Evolutionary conservation across 108 stramenopile genomes (phyloP), one percentile per base, ranked within the genome.

Genomic region (Cyclotella kingstonii): DNA sequence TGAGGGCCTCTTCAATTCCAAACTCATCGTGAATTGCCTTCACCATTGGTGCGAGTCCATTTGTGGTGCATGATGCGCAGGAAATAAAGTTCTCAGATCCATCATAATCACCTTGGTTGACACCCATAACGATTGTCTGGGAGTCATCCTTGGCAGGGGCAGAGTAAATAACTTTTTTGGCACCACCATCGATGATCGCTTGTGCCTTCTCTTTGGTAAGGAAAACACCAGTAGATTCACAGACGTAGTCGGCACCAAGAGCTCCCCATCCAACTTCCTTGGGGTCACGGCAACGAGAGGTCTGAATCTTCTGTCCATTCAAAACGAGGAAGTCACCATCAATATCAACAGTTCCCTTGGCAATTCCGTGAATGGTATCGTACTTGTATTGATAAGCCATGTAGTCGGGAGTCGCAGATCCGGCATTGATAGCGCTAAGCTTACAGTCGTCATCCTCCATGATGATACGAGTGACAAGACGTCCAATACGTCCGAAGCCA

Each of bases 381-480:
- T 98, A 98, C 95, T 97, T 97, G 95, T 96, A 95, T 78, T 98
- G 96, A 96, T 99, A 99, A 64, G 96, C 96, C 96, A 97, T 97
- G 98, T 98, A 97, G 52, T 97, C 95, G 54, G 95, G 81, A 66
- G 93, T 93, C 78, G 96, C 96, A 54, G 89, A 91, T 76, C 97
- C 97, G 50, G 96, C 95, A 88, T 98, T 98, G 87, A 98, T 96
- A 51, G 79, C 90, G 68, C 84, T 89, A 31, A 97, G 80, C 45
- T 93, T 77, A 76, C 80, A 74, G 55, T 83, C 90, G 12, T 89
- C 84, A 64, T 96, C 91, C 55, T 95, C 94, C 83, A 95, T 87
- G 81, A 97, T 95, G 80, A 94, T 93, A 70, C 95, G 96, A 70
- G 97, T 97, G 47, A 98, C 96, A 52, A 98, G 95, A 85, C 98